These are phyloP conservation scores for Fusarium clavum DNA, from an alignment of 2,329 filamentous ascomycete genomes.

Conservation along the genomic window DNA sequence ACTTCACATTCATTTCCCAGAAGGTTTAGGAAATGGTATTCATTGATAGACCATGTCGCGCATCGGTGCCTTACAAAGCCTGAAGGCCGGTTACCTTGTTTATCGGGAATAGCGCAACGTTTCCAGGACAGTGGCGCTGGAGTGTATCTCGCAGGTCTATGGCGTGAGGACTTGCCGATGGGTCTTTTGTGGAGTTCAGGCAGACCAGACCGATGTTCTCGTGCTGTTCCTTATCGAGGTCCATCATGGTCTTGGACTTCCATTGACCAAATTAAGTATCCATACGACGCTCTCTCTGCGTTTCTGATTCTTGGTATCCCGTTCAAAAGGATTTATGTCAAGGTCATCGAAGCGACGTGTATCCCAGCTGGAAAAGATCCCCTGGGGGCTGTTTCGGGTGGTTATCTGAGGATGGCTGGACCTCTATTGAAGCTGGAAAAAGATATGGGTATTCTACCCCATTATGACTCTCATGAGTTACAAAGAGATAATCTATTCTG, in stretches of 20 bases:
- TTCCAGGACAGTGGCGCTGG: background rate
- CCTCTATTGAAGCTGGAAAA: background rate
- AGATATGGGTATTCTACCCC: background rate
- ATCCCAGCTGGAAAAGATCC: background rate
- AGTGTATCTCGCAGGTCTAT: background rate
- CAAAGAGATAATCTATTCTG: background rate
- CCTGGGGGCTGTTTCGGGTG: background rate
- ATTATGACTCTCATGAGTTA: background rate
- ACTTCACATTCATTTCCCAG: background rate
- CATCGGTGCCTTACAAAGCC: background rate
- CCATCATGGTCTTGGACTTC: background rate
- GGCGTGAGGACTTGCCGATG: background rate
- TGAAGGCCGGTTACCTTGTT: background rate
- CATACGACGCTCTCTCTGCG: background rate
- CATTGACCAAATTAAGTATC: accelerated
- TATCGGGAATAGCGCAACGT: background rate
- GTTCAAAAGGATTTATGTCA: background rate
- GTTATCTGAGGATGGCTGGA: background rate
- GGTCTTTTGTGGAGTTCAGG: background rate
- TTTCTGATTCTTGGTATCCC: background rate
- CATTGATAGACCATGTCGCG: background rate
- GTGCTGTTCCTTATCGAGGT: background rate
- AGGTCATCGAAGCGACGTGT: background rate
- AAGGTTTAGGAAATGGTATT: background rate
- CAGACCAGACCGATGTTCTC: background rate